Percentiles rank a stretch among this genome's conserved stretches.
phyloP scores from a whole-genome alignment of 1,284 basidiomycete genomes.

The Heterobasidion annosum region DNA sequence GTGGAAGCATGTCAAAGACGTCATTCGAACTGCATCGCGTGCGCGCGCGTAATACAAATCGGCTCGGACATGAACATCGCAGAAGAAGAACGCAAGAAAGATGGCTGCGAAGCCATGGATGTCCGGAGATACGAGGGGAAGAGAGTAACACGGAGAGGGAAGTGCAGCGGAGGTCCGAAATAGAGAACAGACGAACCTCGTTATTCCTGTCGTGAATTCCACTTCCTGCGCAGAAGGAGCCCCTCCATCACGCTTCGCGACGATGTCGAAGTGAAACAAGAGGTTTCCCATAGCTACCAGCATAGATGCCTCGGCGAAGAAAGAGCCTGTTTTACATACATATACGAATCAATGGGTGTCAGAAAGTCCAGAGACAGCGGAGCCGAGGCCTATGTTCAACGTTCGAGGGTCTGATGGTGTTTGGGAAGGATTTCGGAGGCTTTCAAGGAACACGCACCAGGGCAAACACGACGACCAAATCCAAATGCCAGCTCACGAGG shows the following conservation, averaged over 20 bases:
- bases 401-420: too few species aligned
- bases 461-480: constrained; percentile 26
- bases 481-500: constrained; percentile 43
- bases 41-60: too few species aligned
- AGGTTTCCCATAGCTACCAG: constrained; percentile 42
- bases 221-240: not conserved
- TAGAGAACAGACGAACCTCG: not conserved
- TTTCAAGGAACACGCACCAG: not conserved
- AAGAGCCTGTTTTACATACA: constrained; percentile 23
- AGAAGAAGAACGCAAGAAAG: not conserved
- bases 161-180: not conserved
- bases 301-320: constrained; percentile 35
- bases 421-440: too few species aligned
- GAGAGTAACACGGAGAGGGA: not conserved
- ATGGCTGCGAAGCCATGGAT: not conserved
- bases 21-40: too few species aligned
- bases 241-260: not conserved
- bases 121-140: not conserved
- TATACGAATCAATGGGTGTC: too few species aligned
- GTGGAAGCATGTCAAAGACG: too few species aligned
- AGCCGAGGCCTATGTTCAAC: too few species aligned
- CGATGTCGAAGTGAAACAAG: constrained; percentile 41
- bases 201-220: not conserved
- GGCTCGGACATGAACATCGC: too few species aligned
- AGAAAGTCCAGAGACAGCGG: too few species aligned